phyloP scores from a whole-genome alignment of 2,329 filamentous ascomycete species.

The Arthrobotrys sphaeroides region DNA sequence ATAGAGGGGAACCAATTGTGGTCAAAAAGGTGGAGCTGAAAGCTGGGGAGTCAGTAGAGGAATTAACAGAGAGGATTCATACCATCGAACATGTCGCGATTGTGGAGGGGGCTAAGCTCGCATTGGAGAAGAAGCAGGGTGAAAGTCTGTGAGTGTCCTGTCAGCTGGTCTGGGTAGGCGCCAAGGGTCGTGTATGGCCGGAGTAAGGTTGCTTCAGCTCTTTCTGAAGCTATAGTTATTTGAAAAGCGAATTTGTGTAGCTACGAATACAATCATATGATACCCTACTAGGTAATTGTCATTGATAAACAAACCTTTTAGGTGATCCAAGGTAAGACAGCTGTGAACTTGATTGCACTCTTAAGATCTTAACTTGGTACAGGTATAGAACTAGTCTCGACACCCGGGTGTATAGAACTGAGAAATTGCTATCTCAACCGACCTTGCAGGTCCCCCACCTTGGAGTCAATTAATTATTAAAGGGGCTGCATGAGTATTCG shows the following conservation, averaged over 20 bases:
- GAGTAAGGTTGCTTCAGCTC: background rate
- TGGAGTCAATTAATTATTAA: too few relatives aligned
- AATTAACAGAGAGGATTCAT: conserved; percentile 78
- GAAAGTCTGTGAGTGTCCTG: background rate
- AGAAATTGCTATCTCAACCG: too few relatives aligned
- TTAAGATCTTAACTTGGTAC: too few relatives aligned
- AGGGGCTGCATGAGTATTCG: too few relatives aligned
- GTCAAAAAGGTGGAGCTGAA: conserved; percentile 74
- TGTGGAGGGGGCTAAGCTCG: conserved; percentile 73
- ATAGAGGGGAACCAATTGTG: conserved; percentile 78
- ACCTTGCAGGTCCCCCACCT: too few relatives aligned
- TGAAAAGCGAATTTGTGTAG: background rate
- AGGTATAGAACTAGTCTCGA: too few relatives aligned
- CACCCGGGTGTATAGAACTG: too few relatives aligned
- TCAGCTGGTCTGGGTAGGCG: conserved; percentile 13
- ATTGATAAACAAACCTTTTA: too few relatives aligned
- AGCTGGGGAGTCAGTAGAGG: conserved; percentile 71
- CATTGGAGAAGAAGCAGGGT: conserved; percentile 62
- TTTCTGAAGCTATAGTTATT: background rate
- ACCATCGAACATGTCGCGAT: conserved; percentile 79
- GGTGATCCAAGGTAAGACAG: too few relatives aligned
- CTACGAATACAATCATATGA: background rate
- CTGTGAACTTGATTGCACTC: too few relatives aligned
- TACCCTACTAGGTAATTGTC: too few relatives aligned
- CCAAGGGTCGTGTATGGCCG: background rate